Conservation (phyloP, 1,284 basidiomycete genomes). For the Vanrija sp. region DNA sequence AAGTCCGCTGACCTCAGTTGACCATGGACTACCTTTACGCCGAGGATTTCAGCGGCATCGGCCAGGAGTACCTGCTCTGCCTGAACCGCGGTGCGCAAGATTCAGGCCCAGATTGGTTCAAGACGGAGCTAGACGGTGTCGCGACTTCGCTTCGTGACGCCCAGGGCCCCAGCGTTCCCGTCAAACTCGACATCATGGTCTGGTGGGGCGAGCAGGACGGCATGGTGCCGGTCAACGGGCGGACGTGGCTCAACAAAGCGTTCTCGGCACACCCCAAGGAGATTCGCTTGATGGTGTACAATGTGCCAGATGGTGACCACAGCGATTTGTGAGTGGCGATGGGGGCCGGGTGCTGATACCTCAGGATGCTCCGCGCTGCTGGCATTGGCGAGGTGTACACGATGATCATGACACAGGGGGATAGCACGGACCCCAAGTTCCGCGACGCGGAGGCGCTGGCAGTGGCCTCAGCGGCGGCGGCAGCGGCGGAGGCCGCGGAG, state of each 20-base stretch:
- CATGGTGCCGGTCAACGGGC: slow-evolving; percentile 21
- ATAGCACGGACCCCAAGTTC: background rate
- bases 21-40: slow-evolving; percentile 35
- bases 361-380: slow-evolving; percentile 11
- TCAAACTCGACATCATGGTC: slow-evolving; percentile 7
- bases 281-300: slow-evolving; percentile 10
- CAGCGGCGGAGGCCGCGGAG: no score
- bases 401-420: slow-evolving; percentile 5
- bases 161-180: background rate
- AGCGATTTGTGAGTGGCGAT: slow-evolving; percentile 7
- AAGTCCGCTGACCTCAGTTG: slow-evolving; percentile 15
- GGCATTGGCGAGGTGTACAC: slow-evolving; percentile 22
- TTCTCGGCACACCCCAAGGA: slow-evolving; percentile 9
- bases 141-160: slow-evolving; percentile 7
- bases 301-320: slow-evolving; percentile 20
- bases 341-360: background rate
- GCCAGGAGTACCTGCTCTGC: slow-evolving; percentile 45
- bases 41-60: slow-evolving; percentile 40
- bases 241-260: slow-evolving; percentile 19
- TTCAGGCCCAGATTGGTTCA: slow-evolving; percentile 40
- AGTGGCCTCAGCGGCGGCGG: no score
- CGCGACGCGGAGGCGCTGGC: background rate
- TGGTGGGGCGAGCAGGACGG: slow-evolving; percentile 23
- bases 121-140: slow-evolving; percentile 21
- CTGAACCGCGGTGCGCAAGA: slow-evolving; percentile 36